Evolutionary conservation across 768 basidiomycete genomes (phyloP), one percentile per base, ranked within the genome.

Genomic region (Mycena kentingensis): DNA sequence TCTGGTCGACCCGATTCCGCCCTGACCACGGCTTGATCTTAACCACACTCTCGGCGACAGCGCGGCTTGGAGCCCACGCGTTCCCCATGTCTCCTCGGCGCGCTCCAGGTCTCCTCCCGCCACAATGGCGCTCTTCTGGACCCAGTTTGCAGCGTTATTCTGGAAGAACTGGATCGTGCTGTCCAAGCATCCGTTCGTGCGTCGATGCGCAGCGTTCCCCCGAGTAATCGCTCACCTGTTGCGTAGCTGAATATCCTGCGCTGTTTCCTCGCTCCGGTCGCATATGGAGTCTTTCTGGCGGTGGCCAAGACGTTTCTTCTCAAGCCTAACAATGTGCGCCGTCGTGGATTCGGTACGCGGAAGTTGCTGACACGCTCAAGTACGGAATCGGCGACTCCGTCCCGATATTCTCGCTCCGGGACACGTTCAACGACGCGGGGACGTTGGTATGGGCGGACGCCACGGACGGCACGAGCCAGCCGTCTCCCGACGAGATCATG

Each of bases 121-220:
- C n/a, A n/a, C n/a, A n/a, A 58, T 58, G 57, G 35, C 26, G 50
- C 66, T 84, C 29, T 85, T 87, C 64, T 79, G 80, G 73, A 74
- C 78, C 26, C 87, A 89, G 69, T 77, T 85, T 49, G 66, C 68
- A 3, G 81, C 79, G 2, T 67, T 89, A 19, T 77, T 80, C 49
- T 78, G 82, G 79, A 89, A 89, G 73, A 88, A 88, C 58, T 87
- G 83, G 84, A 87, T 88, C 36, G 74, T 87, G 0, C 72, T 88
- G 25, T 82, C 78, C 21, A 85, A 81, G 62, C 83, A 85, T 65
- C 77, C 82, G 46, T 67, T 85, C 63, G 85, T 87, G 61, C 64
- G 84, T 73, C 21, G 28, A 3, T 26, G 43, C 28, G 15, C 52
- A 53, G 7, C 21, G 38, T 38, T 50, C 34, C 32, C 31, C n/a